These are phyloP conservation scores for Aschersonia sp. DNA, from an alignment of 2,329 filamentous ascomycete genomes.

Conservation along the genomic window DNA sequence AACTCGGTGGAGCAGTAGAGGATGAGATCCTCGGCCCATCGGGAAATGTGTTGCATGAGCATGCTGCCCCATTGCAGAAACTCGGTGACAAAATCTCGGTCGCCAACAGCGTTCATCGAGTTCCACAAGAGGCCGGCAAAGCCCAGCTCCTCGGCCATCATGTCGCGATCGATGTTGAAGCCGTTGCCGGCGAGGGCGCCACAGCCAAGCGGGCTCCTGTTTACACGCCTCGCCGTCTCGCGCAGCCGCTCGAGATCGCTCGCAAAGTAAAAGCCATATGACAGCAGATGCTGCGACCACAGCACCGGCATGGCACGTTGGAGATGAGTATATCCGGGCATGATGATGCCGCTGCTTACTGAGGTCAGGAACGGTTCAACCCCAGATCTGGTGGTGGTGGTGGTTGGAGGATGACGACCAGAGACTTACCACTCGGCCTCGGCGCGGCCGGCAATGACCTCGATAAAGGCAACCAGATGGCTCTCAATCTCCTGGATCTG, in stretches of 20 bases:
- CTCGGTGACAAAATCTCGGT: slow-evolving; percentile 74
- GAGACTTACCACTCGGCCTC: slow-evolving; percentile 47
- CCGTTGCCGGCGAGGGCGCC: slow-evolving; percentile 71
- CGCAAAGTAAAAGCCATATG: slow-evolving; percentile 56
- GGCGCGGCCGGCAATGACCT: slow-evolving; percentile 53
- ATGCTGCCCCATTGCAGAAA: slow-evolving; percentile 66
- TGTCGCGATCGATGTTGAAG: slow-evolving; percentile 66
- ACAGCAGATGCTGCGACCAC: slow-evolving; percentile 72
- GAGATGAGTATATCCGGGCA: slow-evolving; percentile 82
- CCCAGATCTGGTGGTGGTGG: no score
- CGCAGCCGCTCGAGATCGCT: slow-evolving; percentile 64
- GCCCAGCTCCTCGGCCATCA: slow-evolving; percentile 66
- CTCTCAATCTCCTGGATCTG: slow-evolving; percentile 55
- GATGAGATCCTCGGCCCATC: slow-evolving; percentile 78
- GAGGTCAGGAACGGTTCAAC: slow-evolving; percentile 7
- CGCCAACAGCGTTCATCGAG: slow-evolving; percentile 60
- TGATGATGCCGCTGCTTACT: slow-evolving; percentile 41
- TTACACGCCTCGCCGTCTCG: slow-evolving; percentile 60
- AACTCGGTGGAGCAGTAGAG: slow-evolving; percentile 69
- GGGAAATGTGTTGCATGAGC: slow-evolving; percentile 65
- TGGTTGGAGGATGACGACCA: no score
- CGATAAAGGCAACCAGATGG: slow-evolving; percentile 54
- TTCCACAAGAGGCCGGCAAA: slow-evolving; percentile 66
- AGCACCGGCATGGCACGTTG: slow-evolving; percentile 69
- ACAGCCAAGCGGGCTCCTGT: slow-evolving; percentile 55